Conservation (phyloP, 2,329 filamentous ascomycete genomes). For the Ophiostoma populinum region DNA sequence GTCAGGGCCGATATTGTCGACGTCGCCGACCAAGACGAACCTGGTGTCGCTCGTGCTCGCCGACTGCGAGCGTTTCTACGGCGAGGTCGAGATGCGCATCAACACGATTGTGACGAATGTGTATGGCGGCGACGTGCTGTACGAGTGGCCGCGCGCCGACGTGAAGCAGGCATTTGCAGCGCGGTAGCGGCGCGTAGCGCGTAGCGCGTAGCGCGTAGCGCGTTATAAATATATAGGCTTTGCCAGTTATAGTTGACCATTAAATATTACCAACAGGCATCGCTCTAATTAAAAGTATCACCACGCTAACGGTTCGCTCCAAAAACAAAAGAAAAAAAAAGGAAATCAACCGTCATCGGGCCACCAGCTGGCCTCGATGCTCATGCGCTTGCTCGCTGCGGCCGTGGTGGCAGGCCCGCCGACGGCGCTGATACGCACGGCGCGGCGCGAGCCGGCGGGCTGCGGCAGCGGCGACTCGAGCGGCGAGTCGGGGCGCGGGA, state of each 20-base stretch:
- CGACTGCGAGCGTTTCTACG: slow-evolving; percentile 47
- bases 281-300: background rate
- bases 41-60: slow-evolving; percentile 39
- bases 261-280: background rate
- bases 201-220: too few species aligned
- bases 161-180: slow-evolving; percentile 38
- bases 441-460: too few species aligned
- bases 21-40: slow-evolving; percentile 3
- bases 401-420: slow-evolving; percentile 13
- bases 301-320: background rate
- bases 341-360: slow-evolving; percentile 13
- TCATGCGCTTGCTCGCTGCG: slow-evolving; percentile 1
- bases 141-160: slow-evolving; percentile 48
- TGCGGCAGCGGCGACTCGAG: slow-evolving; percentile 13
- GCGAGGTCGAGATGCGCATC: slow-evolving; percentile 43
- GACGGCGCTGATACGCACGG: slow-evolving; percentile 21
- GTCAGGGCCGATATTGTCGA: background rate
- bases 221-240: too few species aligned
- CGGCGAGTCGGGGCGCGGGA: slow-evolving; percentile 19
- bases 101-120: slow-evolving; percentile 42
- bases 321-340: background rate
- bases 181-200: too few species aligned
- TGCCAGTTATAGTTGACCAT: too few species aligned
- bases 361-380: slow-evolving; percentile 16
- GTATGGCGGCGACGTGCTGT: slow-evolving; percentile 46